These are phyloP conservation scores for Butyriboletus loyo DNA, from an alignment of 768 basidiomycete species.

Conservation along the genomic window DNA sequence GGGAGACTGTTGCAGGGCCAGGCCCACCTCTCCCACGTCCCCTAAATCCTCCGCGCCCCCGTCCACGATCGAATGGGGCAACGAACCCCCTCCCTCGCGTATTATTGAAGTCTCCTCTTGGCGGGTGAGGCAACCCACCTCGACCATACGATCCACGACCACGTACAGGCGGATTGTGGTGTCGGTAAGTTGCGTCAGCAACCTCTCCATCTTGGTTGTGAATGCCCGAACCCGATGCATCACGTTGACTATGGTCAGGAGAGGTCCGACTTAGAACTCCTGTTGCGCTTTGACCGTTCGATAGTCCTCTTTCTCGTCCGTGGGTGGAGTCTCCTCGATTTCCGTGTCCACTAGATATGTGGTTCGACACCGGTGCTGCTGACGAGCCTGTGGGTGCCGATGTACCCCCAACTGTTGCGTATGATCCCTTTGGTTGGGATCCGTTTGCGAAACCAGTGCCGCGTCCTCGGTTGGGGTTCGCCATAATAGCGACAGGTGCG, in stretches of 20 bases:
- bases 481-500: slow-evolving; percentile 65
- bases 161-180: slow-evolving; percentile 20
- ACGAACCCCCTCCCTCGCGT: slow-evolving; percentile 34
- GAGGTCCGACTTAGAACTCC: background rate
- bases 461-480: slow-evolving; percentile 62
- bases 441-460: slow-evolving; percentile 18
- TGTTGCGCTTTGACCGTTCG: slow-evolving; percentile 6
- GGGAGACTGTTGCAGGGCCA: too few species aligned
- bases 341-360: background rate
- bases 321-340: background rate
- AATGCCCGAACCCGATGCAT: background rate
- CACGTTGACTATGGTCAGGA: background rate
- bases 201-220: slow-evolving; percentile 4
- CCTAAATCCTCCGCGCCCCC: slow-evolving; percentile 30
- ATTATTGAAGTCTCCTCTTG: slow-evolving; percentile 22
- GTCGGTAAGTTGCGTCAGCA: background rate
- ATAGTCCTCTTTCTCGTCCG: slow-evolving; percentile 8
- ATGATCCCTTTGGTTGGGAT: slow-evolving; percentile 2
- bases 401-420: slow-evolving; percentile 8
- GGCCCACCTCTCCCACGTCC: slow-evolving; percentile 32
- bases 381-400: background rate
- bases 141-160: slow-evolving; percentile 28
- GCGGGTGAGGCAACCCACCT: slow-evolving; percentile 22
- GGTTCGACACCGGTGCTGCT: background rate
- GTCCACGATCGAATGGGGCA: slow-evolving; percentile 30